Percentiles rank a stretch among this genome's conserved stretches.
These are phyloP conservation scores for Trichoderma semiorbis DNA, from an alignment of 2,329 filamentous ascomycete genomes.

Conservation along the genomic window DNA sequence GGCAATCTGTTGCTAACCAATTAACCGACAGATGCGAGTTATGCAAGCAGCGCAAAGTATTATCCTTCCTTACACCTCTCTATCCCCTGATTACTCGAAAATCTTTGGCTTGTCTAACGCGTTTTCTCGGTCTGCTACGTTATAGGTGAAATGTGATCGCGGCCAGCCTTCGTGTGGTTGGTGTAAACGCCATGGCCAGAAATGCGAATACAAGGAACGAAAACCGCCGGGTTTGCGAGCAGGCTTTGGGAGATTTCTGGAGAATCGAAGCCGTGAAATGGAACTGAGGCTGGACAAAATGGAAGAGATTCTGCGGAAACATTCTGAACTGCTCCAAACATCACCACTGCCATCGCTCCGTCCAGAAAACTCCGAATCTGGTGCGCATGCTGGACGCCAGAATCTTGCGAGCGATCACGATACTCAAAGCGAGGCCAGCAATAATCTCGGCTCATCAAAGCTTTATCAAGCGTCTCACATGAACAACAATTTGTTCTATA, in stretches of 20 bases:
- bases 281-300: constrained; percentile 53
- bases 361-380: constrained; percentile 35
- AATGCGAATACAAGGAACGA: constrained; percentile 65
- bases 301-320: constrained; percentile 62
- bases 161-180: constrained; percentile 69
- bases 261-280: constrained; percentile 50
- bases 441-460: constrained; percentile 50
- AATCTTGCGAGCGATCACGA: constrained; percentile 55
- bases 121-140: constrained; percentile 27
- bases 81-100: not conserved
- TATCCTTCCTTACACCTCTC: not conserved
- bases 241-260: constrained; percentile 69
- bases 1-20: not conserved
- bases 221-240: constrained; percentile 65
- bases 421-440: constrained; percentile 48
- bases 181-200: constrained; percentile 61
- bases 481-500: constrained; percentile 47
- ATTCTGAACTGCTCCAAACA: constrained; percentile 63
- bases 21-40: constrained; percentile 61
- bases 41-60: constrained; percentile 79
- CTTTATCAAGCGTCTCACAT: constrained; percentile 51
- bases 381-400: constrained; percentile 47
- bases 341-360: constrained; percentile 39
- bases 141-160: constrained; percentile 69
- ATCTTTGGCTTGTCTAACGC: constrained; percentile 16